Base-by-base conservation (phyloP, 805 yeast species). In the Groenewaldozyma salmanticensis region DNA sequence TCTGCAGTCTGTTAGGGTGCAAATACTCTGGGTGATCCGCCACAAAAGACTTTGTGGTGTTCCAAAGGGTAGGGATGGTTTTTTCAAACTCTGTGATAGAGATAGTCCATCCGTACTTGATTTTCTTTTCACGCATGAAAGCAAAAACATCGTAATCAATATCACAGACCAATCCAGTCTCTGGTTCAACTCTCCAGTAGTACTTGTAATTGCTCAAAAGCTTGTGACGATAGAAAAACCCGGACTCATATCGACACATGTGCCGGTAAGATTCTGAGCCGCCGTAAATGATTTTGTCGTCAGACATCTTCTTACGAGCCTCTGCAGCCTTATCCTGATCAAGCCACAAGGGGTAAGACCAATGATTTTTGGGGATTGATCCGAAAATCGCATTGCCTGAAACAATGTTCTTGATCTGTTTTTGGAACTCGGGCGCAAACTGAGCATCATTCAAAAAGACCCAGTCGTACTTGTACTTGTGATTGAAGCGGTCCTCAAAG, bases 181-280 rank as follows among this genome's bases (percentile, higher is more conserved):
- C 79, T 9, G 87, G 86, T 60, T 81, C 90, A 33, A 81, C 79
- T 44, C 90, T 66, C 90, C 88, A 81, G 55, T 76, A 80, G 56
- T 76, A 83, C 35, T 71, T 74, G 59, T 79, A 79, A n/a, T 70
- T 66, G 39, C 63, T 57, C 58, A 84, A 58, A 37, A 77, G 61
- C 38, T 71, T 71, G 54, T 80, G 81, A 39, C 72, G 63, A 59
- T 70, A 79, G 60, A 83, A 80, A 50, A 78, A 80, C 45, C 92
- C 92, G 5, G 80, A 70, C 59, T 81, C 80, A 62, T 77, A 82
- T 35, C 86, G 76, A 58, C 94, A 82, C 94, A 83, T 83, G 56
- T 79, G 81, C 47, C 90, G 66, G 56, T 83, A 83, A 15, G 76
- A 65, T 40, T 74, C 72, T 13, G 72, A 66, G 11, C 64, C 74